phyloP scores from a whole-genome alignment of 2,329 filamentous ascomycete species.

The Aspergillus piperis region DNA sequence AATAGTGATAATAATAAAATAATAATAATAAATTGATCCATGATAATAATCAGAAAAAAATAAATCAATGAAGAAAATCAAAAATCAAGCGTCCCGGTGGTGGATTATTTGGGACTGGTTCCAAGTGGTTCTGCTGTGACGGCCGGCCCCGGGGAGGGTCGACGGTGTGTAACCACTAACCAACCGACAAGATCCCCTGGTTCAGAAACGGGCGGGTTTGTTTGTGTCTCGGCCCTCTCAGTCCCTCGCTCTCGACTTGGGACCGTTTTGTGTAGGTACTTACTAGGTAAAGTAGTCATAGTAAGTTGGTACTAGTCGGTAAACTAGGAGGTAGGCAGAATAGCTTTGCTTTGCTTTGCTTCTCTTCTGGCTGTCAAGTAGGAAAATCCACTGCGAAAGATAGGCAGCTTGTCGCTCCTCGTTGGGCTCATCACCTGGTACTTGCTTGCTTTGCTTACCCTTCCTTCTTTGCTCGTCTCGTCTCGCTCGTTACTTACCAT shows the following conservation, averaged over 20 bases:
- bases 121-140: constrained; percentile 18
- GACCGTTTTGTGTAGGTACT: constrained; percentile 15
- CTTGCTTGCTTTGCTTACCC: no score
- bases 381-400: no score
- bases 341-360: not conserved
- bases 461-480: not conserved
- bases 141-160: constrained; percentile 16
- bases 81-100: not conserved
- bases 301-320: no score
- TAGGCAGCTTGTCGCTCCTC: no score
- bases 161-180: constrained; percentile 18
- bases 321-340: no score
- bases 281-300: not conserved
- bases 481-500: not conserved
- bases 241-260: constrained; percentile 23
- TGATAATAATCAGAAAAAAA: no score
- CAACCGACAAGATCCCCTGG: constrained; percentile 16
- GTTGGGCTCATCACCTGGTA: no score
- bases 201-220: constrained; percentile 20
- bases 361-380: not conserved
- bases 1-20: no score
- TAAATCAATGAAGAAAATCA: not conserved
- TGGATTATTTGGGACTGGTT: not conserved
- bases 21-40: no score
- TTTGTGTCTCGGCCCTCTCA: constrained; percentile 22